Percentiles rank a stretch among this genome's conserved stretches.
These are phyloP conservation scores for Talaromyces sp. DNA, from an alignment of 2,329 filamentous ascomycete species.

Conservation along the genomic window DNA sequence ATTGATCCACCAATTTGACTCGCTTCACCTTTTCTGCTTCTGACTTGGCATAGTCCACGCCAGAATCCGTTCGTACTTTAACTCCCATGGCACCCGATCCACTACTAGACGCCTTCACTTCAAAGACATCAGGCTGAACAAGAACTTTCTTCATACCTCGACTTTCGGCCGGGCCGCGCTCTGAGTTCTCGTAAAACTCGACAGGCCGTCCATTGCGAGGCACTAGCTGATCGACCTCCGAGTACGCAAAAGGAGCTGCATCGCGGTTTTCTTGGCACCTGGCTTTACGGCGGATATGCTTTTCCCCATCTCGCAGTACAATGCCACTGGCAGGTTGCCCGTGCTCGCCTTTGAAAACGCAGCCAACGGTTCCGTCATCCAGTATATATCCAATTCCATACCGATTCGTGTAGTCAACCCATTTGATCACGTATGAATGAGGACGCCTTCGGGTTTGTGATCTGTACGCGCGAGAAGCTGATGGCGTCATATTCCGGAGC, in stretches of 20 bases:
- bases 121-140: constrained; percentile 36
- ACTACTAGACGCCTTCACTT: constrained; percentile 24
- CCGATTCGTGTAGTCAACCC: constrained; percentile 48
- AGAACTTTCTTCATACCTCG: constrained; percentile 36
- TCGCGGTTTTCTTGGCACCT: constrained; percentile 29
- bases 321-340: constrained; percentile 40
- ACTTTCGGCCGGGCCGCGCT: constrained; percentile 24
- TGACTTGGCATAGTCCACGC: constrained; percentile 28
- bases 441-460: constrained; percentile 22
- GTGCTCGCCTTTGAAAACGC: constrained; percentile 44
- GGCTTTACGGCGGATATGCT: constrained; percentile 41
- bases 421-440: constrained; percentile 46
- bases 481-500: constrained; percentile 30
- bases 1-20: constrained; percentile 44
- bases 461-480: constrained; percentile 22
- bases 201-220: constrained; percentile 36
- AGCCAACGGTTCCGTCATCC: constrained; percentile 46
- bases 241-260: constrained; percentile 23
- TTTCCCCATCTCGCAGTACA: constrained; percentile 41
- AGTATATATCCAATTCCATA: constrained; percentile 48
- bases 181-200: constrained; percentile 44
- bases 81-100: constrained; percentile 20
- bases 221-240: constrained; percentile 39
- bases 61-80: constrained; percentile 26
- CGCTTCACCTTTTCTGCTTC: constrained; percentile 44